Evolutionary conservation across 1,284 basidiomycete genomes (phyloP).

Genomic region (Ustilago xerochloae): DNA sequence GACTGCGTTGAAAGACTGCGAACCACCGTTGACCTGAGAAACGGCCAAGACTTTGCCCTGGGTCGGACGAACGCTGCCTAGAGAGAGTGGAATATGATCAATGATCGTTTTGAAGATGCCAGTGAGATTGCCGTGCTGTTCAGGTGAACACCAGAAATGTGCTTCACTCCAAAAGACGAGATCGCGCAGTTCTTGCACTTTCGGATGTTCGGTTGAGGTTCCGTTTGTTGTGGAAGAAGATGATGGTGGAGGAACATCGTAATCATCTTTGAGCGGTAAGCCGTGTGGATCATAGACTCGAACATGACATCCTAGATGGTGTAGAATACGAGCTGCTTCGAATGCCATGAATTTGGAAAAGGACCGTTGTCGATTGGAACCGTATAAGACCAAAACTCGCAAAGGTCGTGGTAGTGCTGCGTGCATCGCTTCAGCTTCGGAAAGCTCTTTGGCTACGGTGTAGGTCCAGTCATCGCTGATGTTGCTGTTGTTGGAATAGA

Average conservation of each 20-base stretch:
- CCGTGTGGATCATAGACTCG: constrained; percentile 66
- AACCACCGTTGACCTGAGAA: constrained; percentile 68
- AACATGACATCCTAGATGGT: constrained; percentile 67
- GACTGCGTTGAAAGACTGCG: constrained; percentile 69
- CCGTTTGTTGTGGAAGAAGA: no score
- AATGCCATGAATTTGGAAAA: constrained; percentile 68
- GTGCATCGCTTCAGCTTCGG: background rate
- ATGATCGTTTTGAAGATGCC: constrained; percentile 68
- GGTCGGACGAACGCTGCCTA: constrained; percentile 69
- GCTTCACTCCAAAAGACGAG: constrained; percentile 50
- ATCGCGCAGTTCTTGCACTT: constrained; percentile 17
- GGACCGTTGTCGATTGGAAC: constrained; percentile 48
- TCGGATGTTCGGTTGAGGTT: constrained; percentile 2
- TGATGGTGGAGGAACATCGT: no score
- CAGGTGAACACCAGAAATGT: constrained; percentile 68
- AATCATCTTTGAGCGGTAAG: constrained; percentile 68
- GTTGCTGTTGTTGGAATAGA: background rate
- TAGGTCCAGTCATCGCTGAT: background rate
- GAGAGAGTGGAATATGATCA: constrained; percentile 65
- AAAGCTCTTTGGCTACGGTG: background rate
- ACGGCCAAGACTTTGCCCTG: constrained; percentile 52
- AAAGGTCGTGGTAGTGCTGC: background rate
- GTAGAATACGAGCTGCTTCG: constrained; percentile 67
- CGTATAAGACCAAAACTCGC: constrained; percentile 13
- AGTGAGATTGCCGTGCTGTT: constrained; percentile 69